phyloP scores from a whole-genome alignment of 352 stramenopile genomes.

The Phytopythium aichiense region DNA sequence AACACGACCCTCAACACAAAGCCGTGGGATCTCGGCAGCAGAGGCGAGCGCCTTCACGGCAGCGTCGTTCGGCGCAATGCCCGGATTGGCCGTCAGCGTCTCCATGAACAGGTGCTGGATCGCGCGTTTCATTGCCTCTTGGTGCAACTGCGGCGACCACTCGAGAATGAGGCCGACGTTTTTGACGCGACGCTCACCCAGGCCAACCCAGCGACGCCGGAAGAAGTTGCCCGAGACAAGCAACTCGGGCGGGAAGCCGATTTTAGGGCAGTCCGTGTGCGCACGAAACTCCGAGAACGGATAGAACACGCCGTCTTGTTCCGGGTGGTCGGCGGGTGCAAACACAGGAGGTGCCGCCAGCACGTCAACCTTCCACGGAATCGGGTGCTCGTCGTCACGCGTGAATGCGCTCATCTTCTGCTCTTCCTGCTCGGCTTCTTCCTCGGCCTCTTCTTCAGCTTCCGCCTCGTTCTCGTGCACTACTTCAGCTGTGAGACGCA shows the following conservation, averaged over 20 bases:
- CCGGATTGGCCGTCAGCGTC: slow-evolving; percentile 26
- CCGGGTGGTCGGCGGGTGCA: slow-evolving; percentile 8
- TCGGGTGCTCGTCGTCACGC: slow-evolving; percentile 85
- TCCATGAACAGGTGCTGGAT: slow-evolving; percentile 63
- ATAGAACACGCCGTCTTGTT: slow-evolving; percentile 75
- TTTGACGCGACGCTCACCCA: slow-evolving; percentile 85
- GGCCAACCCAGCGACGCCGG: slow-evolving; percentile 79
- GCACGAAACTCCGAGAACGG: slow-evolving; percentile 71
- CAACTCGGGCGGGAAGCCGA: slow-evolving; percentile 64
- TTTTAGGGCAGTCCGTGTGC: slow-evolving; percentile 63
- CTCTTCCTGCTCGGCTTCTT: slow-evolving; percentile 88
- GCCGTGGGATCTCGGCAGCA: slow-evolving; percentile 25
- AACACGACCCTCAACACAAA: slow-evolving; percentile 10
- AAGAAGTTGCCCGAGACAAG: slow-evolving; percentile 90
- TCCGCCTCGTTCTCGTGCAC: slow-evolving; percentile 90
- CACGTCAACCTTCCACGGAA: slow-evolving; percentile 65
- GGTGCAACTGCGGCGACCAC: slow-evolving; percentile 72
- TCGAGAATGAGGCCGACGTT: slow-evolving; percentile 88
- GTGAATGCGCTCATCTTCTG: slow-evolving; percentile 91
- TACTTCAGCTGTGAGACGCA: slow-evolving; percentile 80
- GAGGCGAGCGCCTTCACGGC: slow-evolving; percentile 49
- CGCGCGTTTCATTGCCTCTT: slow-evolving; percentile 68
- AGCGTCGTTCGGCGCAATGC: slow-evolving; percentile 62
- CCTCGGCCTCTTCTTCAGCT: slow-evolving; percentile 83
- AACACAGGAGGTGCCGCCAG: slow-evolving; percentile 20